Conservation (phyloP, 2,329 filamentous ascomycete genomes). For the Cytospora mali region DNA sequence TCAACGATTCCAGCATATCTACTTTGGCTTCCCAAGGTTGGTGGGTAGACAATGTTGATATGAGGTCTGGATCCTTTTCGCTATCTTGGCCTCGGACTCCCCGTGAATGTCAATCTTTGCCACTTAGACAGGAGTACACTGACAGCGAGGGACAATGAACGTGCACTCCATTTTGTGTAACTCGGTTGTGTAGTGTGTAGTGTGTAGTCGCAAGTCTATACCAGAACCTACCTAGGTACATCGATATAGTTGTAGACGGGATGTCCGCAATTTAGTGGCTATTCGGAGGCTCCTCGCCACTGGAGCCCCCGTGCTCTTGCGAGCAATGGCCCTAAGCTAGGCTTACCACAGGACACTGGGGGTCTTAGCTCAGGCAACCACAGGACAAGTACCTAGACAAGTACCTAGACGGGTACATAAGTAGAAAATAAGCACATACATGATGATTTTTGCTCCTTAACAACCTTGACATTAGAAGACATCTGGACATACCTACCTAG, state of each 20-base stretch:
- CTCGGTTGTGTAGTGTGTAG: background rate
- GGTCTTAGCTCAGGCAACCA: too few species aligned
- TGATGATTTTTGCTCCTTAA: too few species aligned
- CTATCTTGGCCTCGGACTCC: background rate
- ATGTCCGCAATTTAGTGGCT: background rate
- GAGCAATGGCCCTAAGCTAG: background rate
- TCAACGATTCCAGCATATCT: constrained; percentile 8
- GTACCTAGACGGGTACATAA: too few species aligned
- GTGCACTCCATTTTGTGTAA: background rate
- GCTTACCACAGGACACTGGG: background rate
- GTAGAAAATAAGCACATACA: too few species aligned
- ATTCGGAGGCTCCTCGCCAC: background rate
- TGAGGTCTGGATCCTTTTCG: background rate
- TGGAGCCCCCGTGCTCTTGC: background rate
- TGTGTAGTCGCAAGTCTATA: too few species aligned
- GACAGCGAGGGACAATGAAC: background rate
- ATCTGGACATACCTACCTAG: too few species aligned
- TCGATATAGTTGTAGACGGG: too few species aligned
- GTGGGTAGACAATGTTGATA: background rate
- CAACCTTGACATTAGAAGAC: too few species aligned
- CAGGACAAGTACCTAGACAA: too few species aligned
- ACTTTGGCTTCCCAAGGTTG: too few species aligned
- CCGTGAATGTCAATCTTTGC: background rate
- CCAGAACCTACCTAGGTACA: too few species aligned
- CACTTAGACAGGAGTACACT: background rate